Percentiles rank a stretch among this genome's conserved stretches.
Conservation (phyloP, 345 rosid genomes). For the Capsella bursapastoris region DNA sequence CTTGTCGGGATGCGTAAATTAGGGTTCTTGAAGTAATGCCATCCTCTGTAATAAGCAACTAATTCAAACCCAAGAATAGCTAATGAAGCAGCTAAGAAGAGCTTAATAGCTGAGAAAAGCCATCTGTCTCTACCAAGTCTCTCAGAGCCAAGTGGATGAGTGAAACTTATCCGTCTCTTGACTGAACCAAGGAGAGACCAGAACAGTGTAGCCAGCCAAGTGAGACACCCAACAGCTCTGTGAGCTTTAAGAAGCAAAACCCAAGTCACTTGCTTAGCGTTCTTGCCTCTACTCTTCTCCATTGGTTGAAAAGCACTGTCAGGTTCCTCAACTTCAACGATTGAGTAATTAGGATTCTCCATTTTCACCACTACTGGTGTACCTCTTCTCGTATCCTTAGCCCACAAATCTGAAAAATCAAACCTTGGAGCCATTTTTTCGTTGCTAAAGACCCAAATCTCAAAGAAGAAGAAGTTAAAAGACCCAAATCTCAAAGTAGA, state of each 20-base stretch:
- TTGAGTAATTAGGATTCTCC: conserved; percentile 84
- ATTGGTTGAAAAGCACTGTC: conserved; percentile 77
- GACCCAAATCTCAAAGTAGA: conserved; percentile 26
- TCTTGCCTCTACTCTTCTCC: conserved; percentile 81
- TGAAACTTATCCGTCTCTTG: conserved; percentile 67
- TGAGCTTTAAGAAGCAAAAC: conserved; percentile 89
- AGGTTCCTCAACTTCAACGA: conserved; percentile 80
- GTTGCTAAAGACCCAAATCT: conserved; percentile 11
- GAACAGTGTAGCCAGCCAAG: conserved; percentile 69
- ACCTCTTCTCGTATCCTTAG: conserved; percentile 61
- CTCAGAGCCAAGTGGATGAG: conserved; percentile 57
- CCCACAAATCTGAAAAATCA: conserved; percentile 71
- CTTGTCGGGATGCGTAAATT: conserved; percentile 58
- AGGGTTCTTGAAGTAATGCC: conserved; percentile 75
- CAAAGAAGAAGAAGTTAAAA: conserved; percentile 5
- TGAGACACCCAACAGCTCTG: conserved; percentile 74
- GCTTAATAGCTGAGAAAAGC: conserved; percentile 59
- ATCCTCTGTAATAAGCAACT: conserved; percentile 69
- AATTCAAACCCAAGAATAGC: conserved; percentile 66
- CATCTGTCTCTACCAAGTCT: conserved; percentile 64
- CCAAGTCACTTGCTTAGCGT: conserved; percentile 88
- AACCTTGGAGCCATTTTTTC: conserved; percentile 64
- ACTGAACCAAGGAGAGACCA: conserved; percentile 79
- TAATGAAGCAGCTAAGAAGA: conserved; percentile 57
- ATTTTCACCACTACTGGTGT: conserved; percentile 85